A percentile compares a stretch with the other conserved stretches of the same genome.
phyloP scores from a whole-genome alignment of 352 stramenopile genomes.

The Blastocystis sp. region DNA sequence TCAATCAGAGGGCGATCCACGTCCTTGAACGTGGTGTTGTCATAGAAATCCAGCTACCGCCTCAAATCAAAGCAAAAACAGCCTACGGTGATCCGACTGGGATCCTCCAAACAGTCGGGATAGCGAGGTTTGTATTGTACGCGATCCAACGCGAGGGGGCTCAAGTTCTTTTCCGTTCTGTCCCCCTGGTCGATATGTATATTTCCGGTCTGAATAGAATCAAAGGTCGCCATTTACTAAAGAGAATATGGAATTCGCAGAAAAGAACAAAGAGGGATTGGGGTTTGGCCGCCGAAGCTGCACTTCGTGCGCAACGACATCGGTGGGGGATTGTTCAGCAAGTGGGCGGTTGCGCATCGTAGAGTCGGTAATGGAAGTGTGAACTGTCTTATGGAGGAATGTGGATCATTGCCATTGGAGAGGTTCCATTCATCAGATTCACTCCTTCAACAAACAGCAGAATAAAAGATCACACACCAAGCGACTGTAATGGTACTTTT shows the following conservation, averaged over 20 bases:
- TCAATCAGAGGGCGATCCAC: background rate
- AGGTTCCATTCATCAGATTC: too few species aligned
- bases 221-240: conserved; percentile 13
- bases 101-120: background rate
- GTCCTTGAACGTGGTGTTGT: conserved; percentile 9
- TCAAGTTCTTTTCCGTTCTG: background rate
- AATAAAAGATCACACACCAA: background rate
- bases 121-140: conserved; percentile 14
- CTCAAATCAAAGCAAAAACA: too few species aligned
- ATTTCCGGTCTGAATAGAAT: conserved; percentile 17
- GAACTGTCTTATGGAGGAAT: too few species aligned
- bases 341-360: too few species aligned
- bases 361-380: too few species aligned
- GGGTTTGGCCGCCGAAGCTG: too few species aligned
- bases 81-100: too few species aligned
- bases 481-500: background rate
- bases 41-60: conserved; percentile 50
- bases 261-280: too few species aligned
- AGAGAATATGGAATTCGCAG: too few species aligned
- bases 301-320: too few species aligned
- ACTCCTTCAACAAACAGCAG: background rate
- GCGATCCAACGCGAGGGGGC: conserved; percentile 6
- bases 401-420: too few species aligned
- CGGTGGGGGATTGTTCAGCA: too few species aligned
- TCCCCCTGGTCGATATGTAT: conserved; percentile 16